A percentile compares a stretch with the other conserved stretches of the same genome.
phyloP scores from a whole-genome alignment of 2,329 filamentous ascomycete species.

The Stylonectria norvegica region DNA sequence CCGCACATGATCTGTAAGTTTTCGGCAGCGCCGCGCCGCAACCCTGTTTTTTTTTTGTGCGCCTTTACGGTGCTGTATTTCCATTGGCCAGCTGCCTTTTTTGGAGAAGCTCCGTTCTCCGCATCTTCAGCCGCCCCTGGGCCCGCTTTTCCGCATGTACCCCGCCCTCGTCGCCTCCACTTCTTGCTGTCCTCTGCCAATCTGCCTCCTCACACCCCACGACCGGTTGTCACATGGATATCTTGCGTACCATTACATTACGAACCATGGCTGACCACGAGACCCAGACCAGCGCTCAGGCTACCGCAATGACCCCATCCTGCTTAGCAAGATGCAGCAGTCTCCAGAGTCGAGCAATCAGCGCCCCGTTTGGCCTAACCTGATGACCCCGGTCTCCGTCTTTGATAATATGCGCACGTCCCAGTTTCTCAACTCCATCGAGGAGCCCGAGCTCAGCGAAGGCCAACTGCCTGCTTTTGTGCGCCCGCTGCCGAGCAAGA shows the following conservation, averaged over 20 bases:
- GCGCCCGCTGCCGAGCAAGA: conserved; percentile 71
- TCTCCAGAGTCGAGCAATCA: conserved; percentile 22
- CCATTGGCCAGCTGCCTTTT: conserved; percentile 19
- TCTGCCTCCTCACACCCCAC: conserved; percentile 9
- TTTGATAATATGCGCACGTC: conserved; percentile 39
- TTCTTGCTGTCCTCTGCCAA: too few relatives aligned
- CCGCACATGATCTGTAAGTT: conserved; percentile 49
- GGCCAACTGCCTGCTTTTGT: conserved; percentile 65
- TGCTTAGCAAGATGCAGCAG: conserved; percentile 31
- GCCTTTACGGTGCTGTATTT: conserved; percentile 1
- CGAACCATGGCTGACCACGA: conserved; percentile 32
- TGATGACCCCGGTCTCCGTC: conserved; percentile 33
- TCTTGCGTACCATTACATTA: conserved; percentile 7
- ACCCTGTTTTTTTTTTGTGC: conserved; percentile 20
- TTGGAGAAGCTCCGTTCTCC: conserved; percentile 28
- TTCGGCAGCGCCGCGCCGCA: conserved; percentile 9
- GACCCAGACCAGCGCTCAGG: conserved; percentile 38
- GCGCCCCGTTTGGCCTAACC: conserved; percentile 30
- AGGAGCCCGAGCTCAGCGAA: conserved; percentile 43
- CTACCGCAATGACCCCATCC: conserved; percentile 33
- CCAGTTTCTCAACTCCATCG: conserved; percentile 45
- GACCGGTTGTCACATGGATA: conserved; percentile 24
- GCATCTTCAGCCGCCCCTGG: conserved; percentile 24
- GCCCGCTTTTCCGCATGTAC: conserved; percentile 19
- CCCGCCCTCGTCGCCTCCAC: too few relatives aligned